Percentiles rank a stretch among this genome's conserved stretches.
Conservation (phyloP, 2,329 filamentous ascomycete genomes). For the Botrytis cinerea region DNA sequence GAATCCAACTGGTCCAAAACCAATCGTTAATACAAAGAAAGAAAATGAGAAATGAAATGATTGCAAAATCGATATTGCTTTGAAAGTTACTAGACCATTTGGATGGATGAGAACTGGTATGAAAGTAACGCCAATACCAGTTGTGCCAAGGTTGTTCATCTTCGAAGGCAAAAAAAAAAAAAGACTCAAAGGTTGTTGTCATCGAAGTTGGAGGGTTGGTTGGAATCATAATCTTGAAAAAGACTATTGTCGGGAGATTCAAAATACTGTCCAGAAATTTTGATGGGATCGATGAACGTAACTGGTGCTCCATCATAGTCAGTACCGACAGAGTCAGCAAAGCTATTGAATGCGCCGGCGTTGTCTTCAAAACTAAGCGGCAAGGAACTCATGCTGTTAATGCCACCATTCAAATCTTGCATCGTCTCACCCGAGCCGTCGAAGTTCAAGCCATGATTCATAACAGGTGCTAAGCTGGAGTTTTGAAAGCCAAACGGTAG, state of each 20-base stretch:
- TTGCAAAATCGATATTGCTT: not conserved
- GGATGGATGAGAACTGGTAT: not conserved
- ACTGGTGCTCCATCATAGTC: not conserved
- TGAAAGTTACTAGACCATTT: not conserved
- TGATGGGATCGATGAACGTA: not conserved
- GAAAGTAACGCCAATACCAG: not conserved
- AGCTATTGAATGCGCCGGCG: not conserved
- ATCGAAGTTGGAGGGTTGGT: not conserved
- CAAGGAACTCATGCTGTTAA: not conserved
- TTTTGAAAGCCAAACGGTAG: not conserved
- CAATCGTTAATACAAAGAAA: constrained; percentile 26
- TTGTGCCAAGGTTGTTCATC: not conserved
- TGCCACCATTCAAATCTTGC: not conserved
- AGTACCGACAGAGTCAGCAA: not conserved
- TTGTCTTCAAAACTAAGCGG: not conserved
- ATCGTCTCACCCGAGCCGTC: not conserved
- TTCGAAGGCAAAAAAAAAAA: not conserved
- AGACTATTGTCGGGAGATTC: not conserved
- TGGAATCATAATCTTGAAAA: not conserved
- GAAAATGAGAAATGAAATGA: constrained; percentile 26
- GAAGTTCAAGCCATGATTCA: not conserved
- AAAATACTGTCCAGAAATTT: not conserved
- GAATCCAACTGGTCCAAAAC: constrained; percentile 28
- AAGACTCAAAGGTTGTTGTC: not conserved
- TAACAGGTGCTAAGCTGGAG: not conserved